A percentile compares a stretch with the other conserved stretches of the same genome.
Evolutionary conservation across 73 alveolate species (phyloP).

Genomic region (Paramecium sonneborni): DNA sequence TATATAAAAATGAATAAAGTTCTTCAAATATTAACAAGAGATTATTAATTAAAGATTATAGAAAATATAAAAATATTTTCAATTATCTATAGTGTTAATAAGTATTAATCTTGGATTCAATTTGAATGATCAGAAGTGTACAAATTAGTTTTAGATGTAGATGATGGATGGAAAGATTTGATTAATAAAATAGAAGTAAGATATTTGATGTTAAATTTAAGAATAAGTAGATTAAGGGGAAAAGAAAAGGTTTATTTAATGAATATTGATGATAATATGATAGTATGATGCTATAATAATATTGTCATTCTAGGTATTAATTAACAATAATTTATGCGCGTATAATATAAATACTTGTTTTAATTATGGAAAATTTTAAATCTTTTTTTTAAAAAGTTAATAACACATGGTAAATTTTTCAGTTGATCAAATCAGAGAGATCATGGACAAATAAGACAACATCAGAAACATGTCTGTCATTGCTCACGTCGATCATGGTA

Average conservation of each 20-base stretch:
- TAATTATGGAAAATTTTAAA: conserved; percentile 9
- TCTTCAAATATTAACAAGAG: background rate
- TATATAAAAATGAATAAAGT: background rate
- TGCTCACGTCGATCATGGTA: conserved; percentile 99
- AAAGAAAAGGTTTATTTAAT: background rate
- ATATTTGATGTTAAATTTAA: too few species aligned
- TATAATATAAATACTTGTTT: background rate
- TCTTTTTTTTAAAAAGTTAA: conserved; percentile 14
- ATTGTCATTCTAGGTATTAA: background rate
- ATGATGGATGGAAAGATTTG: too few species aligned
- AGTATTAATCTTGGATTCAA: too few species aligned
- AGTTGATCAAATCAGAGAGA: conserved; percentile 96
- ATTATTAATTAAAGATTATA: background rate
- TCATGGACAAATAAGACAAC: conserved; percentile 96
- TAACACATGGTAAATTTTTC: conserved; percentile 96
- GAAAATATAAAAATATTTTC: background rate
- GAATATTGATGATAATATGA: background rate
- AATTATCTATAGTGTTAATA: too few species aligned
- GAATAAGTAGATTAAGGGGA: too few species aligned
- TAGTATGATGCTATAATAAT: background rate
- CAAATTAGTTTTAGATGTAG: too few species aligned
- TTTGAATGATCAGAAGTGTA: too few species aligned
- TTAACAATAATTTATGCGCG: background rate
- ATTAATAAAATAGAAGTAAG: too few species aligned
- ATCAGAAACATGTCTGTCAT: conserved; percentile 98